phyloP scores from a whole-genome alignment of 108 stramenopile genomes.

The Conticribra guillardii region DNA sequence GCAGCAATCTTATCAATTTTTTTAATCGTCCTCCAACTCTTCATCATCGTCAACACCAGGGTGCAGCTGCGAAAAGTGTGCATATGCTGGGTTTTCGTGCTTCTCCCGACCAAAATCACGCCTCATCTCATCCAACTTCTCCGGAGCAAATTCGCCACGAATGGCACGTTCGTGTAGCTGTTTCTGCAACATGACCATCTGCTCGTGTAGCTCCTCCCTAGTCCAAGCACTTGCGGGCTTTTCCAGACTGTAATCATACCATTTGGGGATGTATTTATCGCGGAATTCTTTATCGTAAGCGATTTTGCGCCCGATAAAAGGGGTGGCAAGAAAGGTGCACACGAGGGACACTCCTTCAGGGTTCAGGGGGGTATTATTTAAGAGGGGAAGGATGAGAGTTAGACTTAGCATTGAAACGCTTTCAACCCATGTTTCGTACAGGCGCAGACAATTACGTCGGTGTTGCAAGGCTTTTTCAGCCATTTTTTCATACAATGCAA shows the following conservation, averaged over 20 bases:
- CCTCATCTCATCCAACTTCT: conserved; percentile 77
- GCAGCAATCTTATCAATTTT: neutral
- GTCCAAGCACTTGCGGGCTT: conserved; percentile 79
- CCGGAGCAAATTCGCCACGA: conserved; percentile 77
- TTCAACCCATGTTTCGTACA: too few species aligned
- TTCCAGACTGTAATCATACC: conserved; percentile 82
- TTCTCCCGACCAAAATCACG: conserved; percentile 42
- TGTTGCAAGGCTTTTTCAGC: too few species aligned
- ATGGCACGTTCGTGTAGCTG: conserved; percentile 68
- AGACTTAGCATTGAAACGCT: too few species aligned
- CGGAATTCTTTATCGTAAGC: conserved; percentile 82
- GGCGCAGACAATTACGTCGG: too few species aligned
- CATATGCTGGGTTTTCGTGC: conserved; percentile 56
- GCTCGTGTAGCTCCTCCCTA: conserved; percentile 73
- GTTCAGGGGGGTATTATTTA: neutral
- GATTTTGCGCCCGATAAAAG: conserved; percentile 79
- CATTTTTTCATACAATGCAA: too few species aligned
- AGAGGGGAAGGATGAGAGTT: neutral
- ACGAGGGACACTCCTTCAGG: conserved; percentile 50
- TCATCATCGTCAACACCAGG: conserved; percentile 80
- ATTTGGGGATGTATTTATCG: conserved; percentile 72
- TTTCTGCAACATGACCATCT: conserved; percentile 63
- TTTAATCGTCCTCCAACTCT: conserved; percentile 54
- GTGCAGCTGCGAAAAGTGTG: conserved; percentile 73
- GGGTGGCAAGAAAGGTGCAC: conserved; percentile 65